Evolutionary conservation across 192 early-diverging fungal genomes (phyloP).

Genomic region (Diversispora eburnea): DNA sequence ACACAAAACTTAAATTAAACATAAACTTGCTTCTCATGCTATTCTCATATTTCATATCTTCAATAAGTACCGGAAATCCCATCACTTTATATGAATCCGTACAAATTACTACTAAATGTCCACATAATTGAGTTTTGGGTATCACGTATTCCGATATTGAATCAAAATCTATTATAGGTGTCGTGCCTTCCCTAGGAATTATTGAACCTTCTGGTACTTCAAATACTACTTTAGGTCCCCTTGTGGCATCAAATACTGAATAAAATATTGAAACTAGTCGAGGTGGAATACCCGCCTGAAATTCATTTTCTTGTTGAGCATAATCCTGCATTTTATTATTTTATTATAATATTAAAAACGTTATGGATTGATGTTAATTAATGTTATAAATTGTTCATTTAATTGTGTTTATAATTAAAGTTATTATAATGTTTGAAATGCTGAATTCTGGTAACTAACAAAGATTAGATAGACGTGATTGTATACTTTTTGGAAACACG

Average conservation of each 20-base stretch:
- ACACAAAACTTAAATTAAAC: constrained; percentile 95
- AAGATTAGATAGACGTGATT: too few species aligned
- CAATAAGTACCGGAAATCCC: constrained; percentile 69
- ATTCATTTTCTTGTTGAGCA: constrained; percentile 18
- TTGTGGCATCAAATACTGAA: constrained; percentile 69
- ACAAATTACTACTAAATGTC: constrained; percentile 68
- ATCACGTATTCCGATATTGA: constrained; percentile 80
- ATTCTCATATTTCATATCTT: constrained; percentile 55
- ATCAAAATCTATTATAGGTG: constrained; percentile 67
- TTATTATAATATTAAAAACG: too few species aligned
- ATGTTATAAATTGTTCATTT: too few species aligned
- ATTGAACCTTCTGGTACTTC: constrained; percentile 77
- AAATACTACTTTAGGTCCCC: constrained; percentile 72
- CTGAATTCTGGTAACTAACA: too few species aligned
- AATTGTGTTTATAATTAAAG: too few species aligned
- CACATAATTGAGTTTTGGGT: constrained; percentile 74
- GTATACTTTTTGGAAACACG: too few species aligned
- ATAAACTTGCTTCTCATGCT: constrained; percentile 80
- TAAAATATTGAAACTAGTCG: constrained; percentile 75
- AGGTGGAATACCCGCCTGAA: constrained; percentile 40
- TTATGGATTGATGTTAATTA: too few species aligned
- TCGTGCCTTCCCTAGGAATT: constrained; percentile 26
- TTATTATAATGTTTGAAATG: too few species aligned
- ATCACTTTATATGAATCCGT: constrained; percentile 69
- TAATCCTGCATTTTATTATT: constrained; percentile 21